A percentile compares a stretch with the other conserved stretches of the same genome.
phyloP scores from a whole-genome alignment of 2,329 filamentous ascomycete species.

The Fusarium sp. region DNA sequence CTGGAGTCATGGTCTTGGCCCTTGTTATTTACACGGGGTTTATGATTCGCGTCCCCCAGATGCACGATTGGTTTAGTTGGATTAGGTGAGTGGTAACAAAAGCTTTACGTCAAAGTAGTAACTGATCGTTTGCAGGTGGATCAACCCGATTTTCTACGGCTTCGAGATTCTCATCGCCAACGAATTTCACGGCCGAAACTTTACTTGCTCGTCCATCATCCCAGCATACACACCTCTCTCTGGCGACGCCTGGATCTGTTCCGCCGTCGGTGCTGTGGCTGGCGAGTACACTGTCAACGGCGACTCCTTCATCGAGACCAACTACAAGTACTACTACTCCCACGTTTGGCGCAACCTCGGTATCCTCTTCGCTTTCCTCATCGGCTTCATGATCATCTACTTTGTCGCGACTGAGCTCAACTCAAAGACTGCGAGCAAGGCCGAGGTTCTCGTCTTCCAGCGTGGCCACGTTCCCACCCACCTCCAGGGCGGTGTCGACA shows the following conservation, averaged over 20 bases:
- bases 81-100: neutral
- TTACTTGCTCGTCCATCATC: slow-evolving; percentile 55
- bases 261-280: neutral
- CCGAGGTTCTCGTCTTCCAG: neutral
- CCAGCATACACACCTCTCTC: slow-evolving; percentile 50
- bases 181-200: slow-evolving; percentile 22
- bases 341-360: slow-evolving; percentile 62
- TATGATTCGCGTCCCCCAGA: neutral
- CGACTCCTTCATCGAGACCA: slow-evolving; percentile 64
- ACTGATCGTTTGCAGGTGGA: slow-evolving; percentile 50
- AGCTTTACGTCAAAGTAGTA: too few species aligned
- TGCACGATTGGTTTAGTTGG: neutral
- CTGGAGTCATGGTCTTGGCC: neutral
- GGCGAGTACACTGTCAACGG: slow-evolving; percentile 65
- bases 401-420: neutral
- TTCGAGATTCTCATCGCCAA: slow-evolving; percentile 29
- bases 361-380: neutral
- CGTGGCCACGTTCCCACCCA: neutral
- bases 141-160: slow-evolving; percentile 71
- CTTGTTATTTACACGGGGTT: neutral
- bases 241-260: neutral
- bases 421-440: neutral
- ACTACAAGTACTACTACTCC: slow-evolving; percentile 63
- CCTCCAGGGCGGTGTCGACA: neutral
- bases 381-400: neutral